Conservation (phyloP, 2,329 filamentous ascomycete genomes). For the Diaporthe ampelina region DNA sequence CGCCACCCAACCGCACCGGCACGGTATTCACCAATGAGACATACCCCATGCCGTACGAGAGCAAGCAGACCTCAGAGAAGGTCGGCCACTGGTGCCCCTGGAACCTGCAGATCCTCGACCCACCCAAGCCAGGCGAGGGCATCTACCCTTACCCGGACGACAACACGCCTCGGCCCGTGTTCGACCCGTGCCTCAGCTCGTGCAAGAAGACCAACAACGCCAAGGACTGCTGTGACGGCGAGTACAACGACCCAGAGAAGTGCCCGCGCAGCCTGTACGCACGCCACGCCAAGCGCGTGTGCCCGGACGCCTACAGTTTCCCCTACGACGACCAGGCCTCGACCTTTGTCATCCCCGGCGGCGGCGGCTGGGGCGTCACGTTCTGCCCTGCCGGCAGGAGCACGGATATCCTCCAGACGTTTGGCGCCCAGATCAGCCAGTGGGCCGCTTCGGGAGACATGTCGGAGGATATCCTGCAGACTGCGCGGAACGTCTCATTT, state of each 20-base stretch:
- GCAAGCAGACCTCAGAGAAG: constrained; percentile 66
- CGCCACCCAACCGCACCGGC: constrained; percentile 65
- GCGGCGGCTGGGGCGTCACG: constrained; percentile 82
- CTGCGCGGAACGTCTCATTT: constrained; percentile 53
- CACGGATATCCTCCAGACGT: constrained; percentile 69
- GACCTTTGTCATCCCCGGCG: constrained; percentile 74
- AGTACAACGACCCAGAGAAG: constrained; percentile 72
- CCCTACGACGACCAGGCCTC: constrained; percentile 72
- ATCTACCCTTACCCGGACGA: constrained; percentile 87
- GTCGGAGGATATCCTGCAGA: constrained; percentile 50
- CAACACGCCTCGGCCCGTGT: constrained; percentile 76
- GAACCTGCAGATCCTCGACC: constrained; percentile 78
- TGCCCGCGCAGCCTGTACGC: constrained; percentile 80
- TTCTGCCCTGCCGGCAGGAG: constrained; percentile 79
- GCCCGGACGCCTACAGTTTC: constrained; percentile 88
- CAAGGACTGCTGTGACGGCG: constrained; percentile 81
- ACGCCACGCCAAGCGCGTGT: constrained; percentile 78
- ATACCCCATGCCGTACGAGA: constrained; percentile 78
- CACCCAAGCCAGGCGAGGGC: constrained; percentile 78
- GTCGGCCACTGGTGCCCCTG: constrained; percentile 84
- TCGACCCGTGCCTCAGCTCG: constrained; percentile 83
- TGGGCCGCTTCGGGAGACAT: constrained; percentile 60
- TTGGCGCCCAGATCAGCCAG: constrained; percentile 63
- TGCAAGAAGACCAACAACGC: constrained; percentile 78
- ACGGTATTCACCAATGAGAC: constrained; percentile 73